phyloP scores from a whole-genome alignment of 495 filamentous ascomycete species.

The Daldinia decipiens region DNA sequence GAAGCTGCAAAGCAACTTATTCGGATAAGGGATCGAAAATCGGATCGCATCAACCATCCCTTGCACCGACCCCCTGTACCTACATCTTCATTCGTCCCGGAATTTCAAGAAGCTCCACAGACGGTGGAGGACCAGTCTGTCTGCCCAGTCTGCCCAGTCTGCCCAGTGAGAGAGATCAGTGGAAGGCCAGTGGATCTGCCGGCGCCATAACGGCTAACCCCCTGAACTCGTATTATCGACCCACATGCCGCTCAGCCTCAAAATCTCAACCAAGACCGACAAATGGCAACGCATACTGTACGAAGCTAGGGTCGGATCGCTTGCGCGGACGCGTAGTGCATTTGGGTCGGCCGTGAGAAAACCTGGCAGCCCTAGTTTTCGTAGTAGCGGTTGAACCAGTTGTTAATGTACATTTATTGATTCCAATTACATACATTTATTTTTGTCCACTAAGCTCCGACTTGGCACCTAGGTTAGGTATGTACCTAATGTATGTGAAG shows the following conservation, averaged over 20 bases:
- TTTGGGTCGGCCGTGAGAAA: not conserved
- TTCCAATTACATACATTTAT: not conserved
- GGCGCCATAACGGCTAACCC: constrained; percentile 24
- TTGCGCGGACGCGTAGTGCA: constrained; percentile 21
- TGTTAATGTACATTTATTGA: not conserved
- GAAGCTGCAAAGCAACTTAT: constrained; percentile 27
- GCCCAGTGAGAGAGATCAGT: not conserved
- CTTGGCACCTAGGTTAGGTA: constrained; percentile 10
- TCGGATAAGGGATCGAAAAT: constrained; percentile 42
- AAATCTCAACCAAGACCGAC: constrained; percentile 25
- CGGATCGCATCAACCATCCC: constrained; percentile 40
- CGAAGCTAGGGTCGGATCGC: constrained; percentile 24
- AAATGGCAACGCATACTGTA: constrained; percentile 21
- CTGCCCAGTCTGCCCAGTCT: no score
- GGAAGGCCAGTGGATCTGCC: constrained; percentile 32
- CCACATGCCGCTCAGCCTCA: constrained; percentile 44
- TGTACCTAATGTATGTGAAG: no score
- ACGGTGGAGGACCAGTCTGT: constrained; percentile 1
- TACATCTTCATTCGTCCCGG: constrained; percentile 18
- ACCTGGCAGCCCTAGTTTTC: not conserved
- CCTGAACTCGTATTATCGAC: constrained; percentile 38
- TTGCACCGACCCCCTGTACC: constrained; percentile 17
- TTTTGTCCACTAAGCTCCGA: not conserved
- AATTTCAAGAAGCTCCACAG: constrained; percentile 27
- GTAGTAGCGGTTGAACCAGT: not conserved